phyloP scores from a whole-genome alignment of 1,139 yeast genomes.

The Entelexis sorbosivorans region DNA sequence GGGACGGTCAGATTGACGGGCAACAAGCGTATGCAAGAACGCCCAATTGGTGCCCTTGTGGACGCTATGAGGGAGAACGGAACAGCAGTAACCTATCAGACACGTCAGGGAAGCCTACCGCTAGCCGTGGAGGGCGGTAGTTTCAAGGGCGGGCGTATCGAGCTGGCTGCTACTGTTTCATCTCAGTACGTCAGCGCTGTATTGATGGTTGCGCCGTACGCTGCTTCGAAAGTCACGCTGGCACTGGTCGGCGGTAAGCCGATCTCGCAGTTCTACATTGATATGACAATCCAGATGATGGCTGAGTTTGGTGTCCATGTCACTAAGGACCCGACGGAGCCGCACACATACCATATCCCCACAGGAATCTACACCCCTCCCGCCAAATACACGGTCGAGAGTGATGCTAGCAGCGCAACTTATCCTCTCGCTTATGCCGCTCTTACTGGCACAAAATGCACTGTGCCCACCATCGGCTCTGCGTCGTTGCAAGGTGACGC shows the following conservation, averaged over 20 bases:
- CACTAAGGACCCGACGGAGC: slow-evolving; percentile 56
- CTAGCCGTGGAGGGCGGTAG: slow-evolving; percentile 47
- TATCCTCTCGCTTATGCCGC: slow-evolving; percentile 98
- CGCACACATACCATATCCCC: slow-evolving; percentile 82
- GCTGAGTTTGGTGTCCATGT: slow-evolving; percentile 74
- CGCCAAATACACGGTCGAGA: slow-evolving; percentile 72
- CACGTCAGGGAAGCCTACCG: slow-evolving; percentile 76
- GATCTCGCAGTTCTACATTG: slow-evolving; percentile 87
- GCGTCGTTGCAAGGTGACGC: slow-evolving; percentile 95
- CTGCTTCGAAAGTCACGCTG: slow-evolving; percentile 69
- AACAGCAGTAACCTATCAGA: slow-evolving; percentile 57
- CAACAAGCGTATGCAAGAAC: slow-evolving; percentile 91
- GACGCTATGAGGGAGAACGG: slow-evolving; percentile 82
- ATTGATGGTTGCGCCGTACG: slow-evolving; percentile 96
- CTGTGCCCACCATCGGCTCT: slow-evolving; percentile 89
- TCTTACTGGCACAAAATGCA: slow-evolving; percentile 85
- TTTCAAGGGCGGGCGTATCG: slow-evolving; percentile 81
- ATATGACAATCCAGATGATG: slow-evolving; percentile 97
- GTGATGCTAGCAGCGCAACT: slow-evolving; percentile 98
- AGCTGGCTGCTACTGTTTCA: slow-evolving; percentile 88
- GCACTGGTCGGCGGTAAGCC: slow-evolving; percentile 93
- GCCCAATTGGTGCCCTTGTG: slow-evolving; percentile 94
- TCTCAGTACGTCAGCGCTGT: slow-evolving; percentile 96
- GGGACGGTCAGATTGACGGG: slow-evolving; percentile 67
- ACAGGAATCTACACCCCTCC: slow-evolving; percentile 74